A percentile compares a stretch with the other conserved stretches of the same genome.
Conservation (phyloP, 2,329 filamentous ascomycete species). For the Epichloe festucae region DNA sequence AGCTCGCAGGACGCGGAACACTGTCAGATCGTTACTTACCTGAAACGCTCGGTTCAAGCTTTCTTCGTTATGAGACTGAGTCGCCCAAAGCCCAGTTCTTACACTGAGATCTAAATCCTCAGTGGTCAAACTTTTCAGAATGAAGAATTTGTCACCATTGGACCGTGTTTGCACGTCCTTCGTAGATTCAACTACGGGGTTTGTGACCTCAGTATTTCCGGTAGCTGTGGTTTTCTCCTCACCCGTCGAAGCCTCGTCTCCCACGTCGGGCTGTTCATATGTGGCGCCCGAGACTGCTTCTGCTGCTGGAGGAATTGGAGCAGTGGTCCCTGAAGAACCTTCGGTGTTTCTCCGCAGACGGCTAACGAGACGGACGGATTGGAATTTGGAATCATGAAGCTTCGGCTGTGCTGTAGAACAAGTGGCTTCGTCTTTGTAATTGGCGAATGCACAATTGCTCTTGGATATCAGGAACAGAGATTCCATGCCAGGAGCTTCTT, state of each 20-base stretch:
- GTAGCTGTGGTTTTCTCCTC: slow-evolving; percentile 6
- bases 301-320: slow-evolving; percentile 42
- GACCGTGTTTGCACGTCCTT: slow-evolving; percentile 1
- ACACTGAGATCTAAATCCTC: slow-evolving; percentile 85
- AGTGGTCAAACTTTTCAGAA: slow-evolving; percentile 83
- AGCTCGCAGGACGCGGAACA: background rate
- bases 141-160: slow-evolving; percentile 47
- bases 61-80: slow-evolving; percentile 87
- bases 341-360: slow-evolving; percentile 53
- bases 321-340: slow-evolving; percentile 31
- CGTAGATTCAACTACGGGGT: background rate
- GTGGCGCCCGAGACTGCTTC: slow-evolving; percentile 8
- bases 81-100: slow-evolving; percentile 83
- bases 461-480: slow-evolving; percentile 92
- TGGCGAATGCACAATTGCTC: slow-evolving; percentile 94
- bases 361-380: slow-evolving; percentile 75
- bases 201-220: background rate
- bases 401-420: slow-evolving; percentile 67
- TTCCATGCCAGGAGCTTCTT: slow-evolving; percentile 64
- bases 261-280: background rate
- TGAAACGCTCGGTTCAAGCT: slow-evolving; percentile 69
- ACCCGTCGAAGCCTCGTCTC: background rate
- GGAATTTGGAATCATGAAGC: slow-evolving; percentile 83
- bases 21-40: slow-evolving; percentile 33
- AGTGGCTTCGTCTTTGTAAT: slow-evolving; percentile 70